These are phyloP conservation scores for Cephalotrichum gorgonifer DNA, from an alignment of 2,329 filamentous ascomycete species.

Conservation along the genomic window DNA sequence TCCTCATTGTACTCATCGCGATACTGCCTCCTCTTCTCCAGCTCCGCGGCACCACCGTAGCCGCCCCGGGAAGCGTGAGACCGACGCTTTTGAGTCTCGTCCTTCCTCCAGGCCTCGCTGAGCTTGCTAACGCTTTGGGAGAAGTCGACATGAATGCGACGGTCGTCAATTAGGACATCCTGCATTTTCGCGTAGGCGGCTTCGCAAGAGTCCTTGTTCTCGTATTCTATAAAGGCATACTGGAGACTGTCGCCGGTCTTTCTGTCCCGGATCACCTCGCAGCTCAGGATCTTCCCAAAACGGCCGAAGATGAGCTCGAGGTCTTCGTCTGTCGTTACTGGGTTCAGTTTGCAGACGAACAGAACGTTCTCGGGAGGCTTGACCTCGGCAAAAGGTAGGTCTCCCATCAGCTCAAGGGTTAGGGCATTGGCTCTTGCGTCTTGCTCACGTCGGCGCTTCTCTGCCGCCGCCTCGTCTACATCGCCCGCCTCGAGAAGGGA, in stretches of 20 bases:
- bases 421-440: constrained; percentile 90
- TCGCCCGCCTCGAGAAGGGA: constrained; percentile 62
- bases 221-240: constrained; percentile 96
- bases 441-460: constrained; percentile 71
- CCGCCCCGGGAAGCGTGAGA: constrained; percentile 53
- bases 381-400: constrained; percentile 93
- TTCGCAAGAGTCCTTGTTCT: constrained; percentile 86
- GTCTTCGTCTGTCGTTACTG: constrained; percentile 89
- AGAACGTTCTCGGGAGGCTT: constrained; percentile 94
- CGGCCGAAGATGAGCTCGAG: constrained; percentile 93
- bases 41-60: constrained; percentile 78
- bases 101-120: constrained; percentile 79
- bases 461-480: constrained; percentile 66
- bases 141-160: constrained; percentile 96
- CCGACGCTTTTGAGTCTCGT: constrained; percentile 71
- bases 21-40: constrained; percentile 90
- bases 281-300: constrained; percentile 89
- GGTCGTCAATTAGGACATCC: constrained; percentile 89
- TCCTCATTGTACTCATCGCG: constrained; percentile 48
- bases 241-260: constrained; percentile 92
- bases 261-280: constrained; percentile 90
- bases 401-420: constrained; percentile 95
- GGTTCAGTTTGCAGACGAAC: constrained; percentile 97
- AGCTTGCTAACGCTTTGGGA: constrained; percentile 87
- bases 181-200: constrained; percentile 99